Evolutionary conservation across 1,284 basidiomycete genomes (phyloP).

Genomic region (Inonotus obliquus): DNA sequence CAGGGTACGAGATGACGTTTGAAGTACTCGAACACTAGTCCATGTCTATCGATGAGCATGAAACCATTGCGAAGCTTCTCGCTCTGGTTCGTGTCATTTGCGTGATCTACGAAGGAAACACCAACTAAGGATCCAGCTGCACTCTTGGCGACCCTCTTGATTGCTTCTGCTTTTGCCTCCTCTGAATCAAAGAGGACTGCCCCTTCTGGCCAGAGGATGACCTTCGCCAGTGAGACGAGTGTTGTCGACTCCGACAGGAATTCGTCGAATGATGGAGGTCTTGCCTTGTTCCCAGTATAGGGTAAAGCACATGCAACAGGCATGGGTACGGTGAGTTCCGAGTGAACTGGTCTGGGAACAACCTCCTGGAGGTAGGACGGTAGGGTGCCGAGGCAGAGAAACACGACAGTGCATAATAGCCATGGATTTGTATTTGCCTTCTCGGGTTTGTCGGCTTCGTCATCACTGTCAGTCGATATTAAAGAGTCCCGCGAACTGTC

Average conservation of each 20-base stretch:
- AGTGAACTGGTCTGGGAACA: conserved; percentile 41
- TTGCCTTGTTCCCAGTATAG: conserved; percentile 26
- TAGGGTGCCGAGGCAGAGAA: conserved; percentile 45
- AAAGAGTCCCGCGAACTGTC: conserved; percentile 18
- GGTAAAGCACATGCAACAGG: conserved; percentile 64
- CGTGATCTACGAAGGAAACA: conserved; percentile 61
- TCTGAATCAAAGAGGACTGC: conserved; percentile 57
- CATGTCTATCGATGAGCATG: conserved; percentile 46
- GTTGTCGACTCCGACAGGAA: conserved; percentile 52
- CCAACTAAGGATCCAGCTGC: conserved; percentile 45
- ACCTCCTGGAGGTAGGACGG: conserved; percentile 47
- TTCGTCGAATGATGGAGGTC: conserved; percentile 46
- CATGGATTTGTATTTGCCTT: conserved; percentile 3
- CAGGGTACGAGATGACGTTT: conserved; percentile 73
- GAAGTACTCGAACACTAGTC: conserved; percentile 56
- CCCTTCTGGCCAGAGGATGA: conserved; percentile 78
- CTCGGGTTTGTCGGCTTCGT: conserved; percentile 4
- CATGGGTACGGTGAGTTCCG: conserved; percentile 45
- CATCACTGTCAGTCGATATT: conserved; percentile 4
- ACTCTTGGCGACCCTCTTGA: conserved; percentile 37
- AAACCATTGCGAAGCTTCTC: conserved; percentile 52
- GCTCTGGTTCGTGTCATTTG: conserved; percentile 31
- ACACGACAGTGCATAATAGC: conserved; percentile 32
- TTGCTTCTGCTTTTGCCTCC: conserved; percentile 44
- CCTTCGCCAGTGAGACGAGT: conserved; percentile 40